Evolutionary conservation across 1,284 basidiomycete species (phyloP).

Genomic region (Pulveroboletus sp.): DNA sequence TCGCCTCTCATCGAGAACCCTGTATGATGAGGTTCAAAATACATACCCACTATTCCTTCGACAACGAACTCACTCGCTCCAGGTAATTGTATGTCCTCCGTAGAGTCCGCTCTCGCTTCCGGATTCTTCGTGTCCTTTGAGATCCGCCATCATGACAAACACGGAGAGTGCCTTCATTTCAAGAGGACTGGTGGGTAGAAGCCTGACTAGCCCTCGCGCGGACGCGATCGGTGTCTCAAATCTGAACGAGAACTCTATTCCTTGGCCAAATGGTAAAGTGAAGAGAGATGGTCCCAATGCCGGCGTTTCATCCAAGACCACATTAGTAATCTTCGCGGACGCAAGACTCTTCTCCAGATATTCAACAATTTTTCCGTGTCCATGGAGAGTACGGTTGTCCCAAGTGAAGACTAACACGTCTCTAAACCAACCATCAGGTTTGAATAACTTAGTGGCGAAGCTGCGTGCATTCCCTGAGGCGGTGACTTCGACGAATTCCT

Average conservation of each 20-base stretch:
- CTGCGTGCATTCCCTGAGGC: background rate
- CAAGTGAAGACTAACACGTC: constrained; percentile 5
- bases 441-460: constrained; percentile 1
- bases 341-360: background rate
- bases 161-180: constrained; percentile 3
- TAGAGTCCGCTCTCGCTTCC: constrained; percentile 2
- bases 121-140: constrained; percentile 3
- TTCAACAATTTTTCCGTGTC: background rate
- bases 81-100: constrained; percentile 6
- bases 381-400: constrained; percentile 4
- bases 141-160: constrained; percentile 6
- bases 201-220: background rate
- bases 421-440: constrained; percentile 5
- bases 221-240: constrained; percentile 6
- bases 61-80: constrained; percentile 1
- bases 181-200: background rate
- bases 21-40: background rate
- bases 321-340: background rate
- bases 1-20: constrained; percentile 5
- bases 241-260: constrained; percentile 6
- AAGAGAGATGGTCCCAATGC: background rate
- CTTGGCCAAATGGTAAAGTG: background rate
- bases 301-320: constrained; percentile 2
- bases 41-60: background rate
- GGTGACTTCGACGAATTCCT: background rate